Evolutionary conservation across 2,329 filamentous ascomycete genomes (phyloP), one percentile per base, ranked within the genome.

Genomic region (Aspergillus intermedius): DNA sequence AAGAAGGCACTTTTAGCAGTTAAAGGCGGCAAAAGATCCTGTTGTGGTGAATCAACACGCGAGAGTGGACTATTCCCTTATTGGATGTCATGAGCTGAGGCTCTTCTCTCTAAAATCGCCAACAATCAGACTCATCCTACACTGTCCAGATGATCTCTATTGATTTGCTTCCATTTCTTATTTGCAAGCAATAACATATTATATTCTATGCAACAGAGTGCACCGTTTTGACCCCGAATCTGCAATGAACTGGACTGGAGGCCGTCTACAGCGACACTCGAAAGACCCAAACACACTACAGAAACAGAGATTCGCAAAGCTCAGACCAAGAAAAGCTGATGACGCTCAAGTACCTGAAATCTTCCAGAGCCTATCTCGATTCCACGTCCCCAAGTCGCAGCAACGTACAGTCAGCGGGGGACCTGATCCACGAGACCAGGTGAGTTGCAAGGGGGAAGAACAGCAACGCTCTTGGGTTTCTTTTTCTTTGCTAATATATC

Each of bases 211-310:
- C 7, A 9, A 28, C 4, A 28, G 25, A 10, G 25, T 28, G 10
- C 25, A 9, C 23, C 25, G 42, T 22, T 40, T 37, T 35, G 48
- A 44, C 40, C 12, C 39, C 13, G n/a, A 39, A 19, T 19, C n/a
- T 15, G 35, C 17, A 4, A 74, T 74, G 72, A 74, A 74, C 48
- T 74, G 72, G 71, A 73, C 67, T 21, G 70, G 71, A 47, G 70
- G 71, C 28, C 66, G 65, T 46, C 59, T 74, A 21, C 64, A 65
- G 44, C 69, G 70, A 34, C 65, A 72, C 54, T 68, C 68, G 10
- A 63, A 60, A 46, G 59, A 53, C 5, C 42, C 58, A 5, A 55
- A 57, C 46, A 62, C 59, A 42, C 49, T 49, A 28, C 62, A 66
- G 55, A 68, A 58, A 48, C 61, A 65, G 39, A 61, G 61, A 34